These are phyloP conservation scores for Penicillium italicum DNA, from an alignment of 2,329 filamentous ascomycete genomes.

Conservation along the genomic window DNA sequence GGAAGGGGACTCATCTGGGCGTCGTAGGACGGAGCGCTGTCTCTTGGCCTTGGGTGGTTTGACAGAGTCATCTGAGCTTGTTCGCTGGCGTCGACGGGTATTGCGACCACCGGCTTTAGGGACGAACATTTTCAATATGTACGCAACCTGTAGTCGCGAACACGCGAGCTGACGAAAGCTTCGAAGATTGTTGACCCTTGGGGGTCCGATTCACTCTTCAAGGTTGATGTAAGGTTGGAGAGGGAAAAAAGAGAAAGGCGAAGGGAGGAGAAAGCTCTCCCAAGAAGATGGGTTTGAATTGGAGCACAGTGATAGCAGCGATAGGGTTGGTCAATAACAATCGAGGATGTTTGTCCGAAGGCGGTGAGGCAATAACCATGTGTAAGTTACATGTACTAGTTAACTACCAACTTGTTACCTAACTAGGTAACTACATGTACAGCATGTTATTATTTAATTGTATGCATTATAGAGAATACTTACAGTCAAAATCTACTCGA, in stretches of 20 bases:
- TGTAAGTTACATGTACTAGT: neutral
- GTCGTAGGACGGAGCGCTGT: constrained; percentile 44
- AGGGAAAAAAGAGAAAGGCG: neutral
- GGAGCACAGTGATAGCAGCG: constrained; percentile 4
- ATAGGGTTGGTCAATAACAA: constrained; percentile 13
- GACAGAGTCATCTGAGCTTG: constrained; percentile 44
- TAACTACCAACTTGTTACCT: no score
- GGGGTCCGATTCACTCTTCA: neutral
- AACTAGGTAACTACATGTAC: no score
- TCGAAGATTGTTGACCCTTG: constrained; percentile 2
- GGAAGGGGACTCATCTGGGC: constrained; percentile 32
- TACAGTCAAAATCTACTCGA: neutral
- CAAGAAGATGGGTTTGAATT: constrained; percentile 3
- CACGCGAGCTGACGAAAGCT: constrained; percentile 4
- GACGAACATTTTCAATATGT: constrained; percentile 36
- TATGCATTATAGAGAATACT: neutral
- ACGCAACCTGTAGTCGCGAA: neutral
- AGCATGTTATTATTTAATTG: neutral
- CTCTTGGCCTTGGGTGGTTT: constrained; percentile 47
- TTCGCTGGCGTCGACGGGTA: constrained; percentile 40
- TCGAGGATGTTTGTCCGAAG: constrained; percentile 14
- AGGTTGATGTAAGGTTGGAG: neutral
- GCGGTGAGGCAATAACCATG: constrained; percentile 7
- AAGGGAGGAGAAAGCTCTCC: neutral
- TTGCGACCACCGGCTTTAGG: constrained; percentile 36